These are phyloP conservation scores for Syncephalastrum monosporum DNA, from an alignment of 371 early-diverging fungal genomes.

Conservation along the genomic window DNA sequence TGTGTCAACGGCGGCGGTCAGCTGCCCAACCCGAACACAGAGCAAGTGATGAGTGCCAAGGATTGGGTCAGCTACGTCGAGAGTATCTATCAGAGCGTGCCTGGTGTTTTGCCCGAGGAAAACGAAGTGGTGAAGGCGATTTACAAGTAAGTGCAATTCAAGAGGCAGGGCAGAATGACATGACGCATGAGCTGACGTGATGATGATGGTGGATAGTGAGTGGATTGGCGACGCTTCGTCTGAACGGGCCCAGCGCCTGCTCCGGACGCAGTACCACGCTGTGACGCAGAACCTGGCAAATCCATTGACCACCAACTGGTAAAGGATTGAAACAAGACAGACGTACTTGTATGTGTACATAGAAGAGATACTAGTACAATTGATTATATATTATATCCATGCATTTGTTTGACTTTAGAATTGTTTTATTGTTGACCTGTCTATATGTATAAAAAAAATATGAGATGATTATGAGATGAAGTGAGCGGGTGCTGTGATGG, in stretches of 20 bases:
- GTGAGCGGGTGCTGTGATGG: too few species aligned
- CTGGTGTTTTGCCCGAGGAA: slow-evolving; percentile 52
- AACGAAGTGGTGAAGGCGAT: slow-evolving; percentile 52
- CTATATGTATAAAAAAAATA: too few species aligned
- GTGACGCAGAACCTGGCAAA: slow-evolving; percentile 63
- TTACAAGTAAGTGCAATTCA: slow-evolving; percentile 51
- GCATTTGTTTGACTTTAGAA: too few species aligned
- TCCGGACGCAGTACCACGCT: slow-evolving; percentile 80
- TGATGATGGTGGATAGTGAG: slow-evolving; percentile 28
- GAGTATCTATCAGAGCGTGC: slow-evolving; percentile 50
- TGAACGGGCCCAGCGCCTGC: slow-evolving; percentile 50
- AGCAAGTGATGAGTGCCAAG: slow-evolving; percentile 52
- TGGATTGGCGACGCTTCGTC: slow-evolving; percentile 40
- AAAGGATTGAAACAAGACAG: slow-evolving; percentile 8
- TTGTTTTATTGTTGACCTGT: too few species aligned
- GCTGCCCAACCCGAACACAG: slow-evolving; percentile 41
- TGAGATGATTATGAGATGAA: too few species aligned
- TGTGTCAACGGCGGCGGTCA: slow-evolving; percentile 96
- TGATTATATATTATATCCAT: too few species aligned
- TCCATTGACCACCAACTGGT: slow-evolving; percentile 79
- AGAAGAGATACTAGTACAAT: too few species aligned
- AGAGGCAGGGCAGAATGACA: too few species aligned
- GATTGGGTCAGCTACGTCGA: slow-evolving; percentile 64
- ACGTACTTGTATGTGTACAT: too few species aligned
- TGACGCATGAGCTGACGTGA: too few species aligned